Evolutionary conservation across 257 asterid species (phyloP).

Genomic region (Solanum bulbocastanum): DNA sequence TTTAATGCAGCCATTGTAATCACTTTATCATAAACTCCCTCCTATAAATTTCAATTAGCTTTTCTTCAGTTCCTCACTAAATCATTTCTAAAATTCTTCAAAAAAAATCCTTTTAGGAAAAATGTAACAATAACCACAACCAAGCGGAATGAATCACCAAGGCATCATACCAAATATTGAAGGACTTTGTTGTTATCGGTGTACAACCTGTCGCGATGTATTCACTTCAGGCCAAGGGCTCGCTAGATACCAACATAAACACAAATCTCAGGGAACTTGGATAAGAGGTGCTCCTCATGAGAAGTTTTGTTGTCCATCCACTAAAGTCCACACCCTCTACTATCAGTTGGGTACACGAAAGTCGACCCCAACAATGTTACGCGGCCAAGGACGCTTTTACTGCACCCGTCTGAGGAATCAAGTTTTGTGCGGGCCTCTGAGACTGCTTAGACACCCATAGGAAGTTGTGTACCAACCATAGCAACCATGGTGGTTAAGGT

Average conservation of each 20-base stretch:
- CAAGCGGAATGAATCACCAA: neutral
- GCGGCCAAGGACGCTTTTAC: neutral
- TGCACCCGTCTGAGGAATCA: rapidly evolving
- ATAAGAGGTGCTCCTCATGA: neutral
- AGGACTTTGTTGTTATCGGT: neutral
- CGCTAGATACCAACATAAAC: no score
- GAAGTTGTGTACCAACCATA: no score
- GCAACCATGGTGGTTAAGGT: neutral
- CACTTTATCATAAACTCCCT: no score
- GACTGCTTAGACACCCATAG: neutral
- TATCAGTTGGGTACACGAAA: neutral
- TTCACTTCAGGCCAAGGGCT: neutral
- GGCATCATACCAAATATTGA: neutral
- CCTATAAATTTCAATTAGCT: no score
- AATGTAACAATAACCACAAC: no score
- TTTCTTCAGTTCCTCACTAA: no score
- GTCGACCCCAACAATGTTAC: neutral
- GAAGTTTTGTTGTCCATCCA: neutral
- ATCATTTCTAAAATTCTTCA: no score
- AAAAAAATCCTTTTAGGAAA: no score
- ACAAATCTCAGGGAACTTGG: neutral
- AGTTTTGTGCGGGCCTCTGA: neutral
- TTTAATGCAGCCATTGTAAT: no score
- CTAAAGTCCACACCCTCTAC: neutral
- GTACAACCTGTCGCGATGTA: neutral